Conservation (phyloP, 2,329 filamentous ascomycete genomes). For the Cercospora brassicicola region DNA sequence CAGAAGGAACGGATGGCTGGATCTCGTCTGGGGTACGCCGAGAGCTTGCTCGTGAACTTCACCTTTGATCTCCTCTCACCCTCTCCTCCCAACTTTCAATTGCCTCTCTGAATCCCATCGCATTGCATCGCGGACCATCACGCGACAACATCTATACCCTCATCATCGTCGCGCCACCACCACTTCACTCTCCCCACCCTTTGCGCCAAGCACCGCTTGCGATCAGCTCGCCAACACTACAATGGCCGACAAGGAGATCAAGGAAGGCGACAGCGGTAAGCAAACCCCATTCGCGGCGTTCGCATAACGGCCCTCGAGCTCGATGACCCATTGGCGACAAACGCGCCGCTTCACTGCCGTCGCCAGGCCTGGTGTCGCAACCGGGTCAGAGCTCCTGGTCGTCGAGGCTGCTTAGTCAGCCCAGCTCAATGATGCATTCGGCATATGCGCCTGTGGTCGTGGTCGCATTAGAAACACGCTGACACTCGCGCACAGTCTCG, state of each 20-base stretch:
- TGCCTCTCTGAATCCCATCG: conserved; percentile 4
- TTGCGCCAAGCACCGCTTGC: conserved; percentile 27
- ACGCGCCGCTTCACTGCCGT: conserved; percentile 6
- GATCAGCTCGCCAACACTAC: conserved; percentile 14
- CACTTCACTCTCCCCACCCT: conserved; percentile 13
- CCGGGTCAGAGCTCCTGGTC: conserved; percentile 14
- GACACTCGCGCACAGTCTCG: conserved; percentile 52
- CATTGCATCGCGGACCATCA: conserved; percentile 17
- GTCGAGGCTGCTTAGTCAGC: conserved; percentile 27
- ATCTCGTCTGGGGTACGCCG: neutral
- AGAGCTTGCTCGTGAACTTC: conserved; percentile 13
- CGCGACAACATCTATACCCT: conserved; percentile 27
- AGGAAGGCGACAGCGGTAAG: conserved; percentile 48
- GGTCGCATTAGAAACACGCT: conserved; percentile 6
- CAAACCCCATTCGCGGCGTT: conserved; percentile 16
- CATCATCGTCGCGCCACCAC: conserved; percentile 16
- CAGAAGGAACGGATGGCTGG: neutral
- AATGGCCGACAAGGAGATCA: conserved; percentile 51
- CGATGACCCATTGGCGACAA: conserved; percentile 17
- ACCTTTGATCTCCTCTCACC: conserved; percentile 4
- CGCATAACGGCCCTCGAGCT: conserved; percentile 22
- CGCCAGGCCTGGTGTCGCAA: conserved; percentile 21
- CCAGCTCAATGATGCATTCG: conserved; percentile 7
- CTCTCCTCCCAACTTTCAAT: conserved; percentile 2
- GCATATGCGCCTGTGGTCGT: neutral